Conservation (phyloP, 306 rosid species). For the Lotus japonicus region DNA sequence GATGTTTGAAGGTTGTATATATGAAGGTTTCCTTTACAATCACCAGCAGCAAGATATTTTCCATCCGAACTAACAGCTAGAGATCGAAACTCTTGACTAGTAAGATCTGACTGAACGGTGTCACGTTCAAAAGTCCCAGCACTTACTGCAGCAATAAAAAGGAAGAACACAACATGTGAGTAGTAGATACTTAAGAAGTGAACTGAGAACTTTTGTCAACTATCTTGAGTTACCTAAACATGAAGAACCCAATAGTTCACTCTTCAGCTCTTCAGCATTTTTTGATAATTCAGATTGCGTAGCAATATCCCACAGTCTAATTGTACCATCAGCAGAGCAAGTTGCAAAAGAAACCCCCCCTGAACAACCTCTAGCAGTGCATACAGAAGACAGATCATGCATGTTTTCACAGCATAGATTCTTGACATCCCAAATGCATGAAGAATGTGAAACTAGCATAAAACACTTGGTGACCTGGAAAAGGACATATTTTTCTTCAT, state of each 20-base stretch:
- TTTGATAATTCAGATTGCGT: constrained; percentile 41
- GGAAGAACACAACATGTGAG: background rate
- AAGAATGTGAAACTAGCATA: constrained; percentile 72
- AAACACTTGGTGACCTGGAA: constrained; percentile 58
- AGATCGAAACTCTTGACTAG: too few relatives aligned
- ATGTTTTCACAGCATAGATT: constrained; percentile 69
- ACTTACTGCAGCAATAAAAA: too few relatives aligned
- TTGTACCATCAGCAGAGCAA: constrained; percentile 71
- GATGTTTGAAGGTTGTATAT: too few relatives aligned
- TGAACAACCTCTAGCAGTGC: constrained; percentile 75
- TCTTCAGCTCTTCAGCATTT: constrained; percentile 26
- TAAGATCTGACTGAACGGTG: too few relatives aligned
- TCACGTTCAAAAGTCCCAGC: too few relatives aligned
- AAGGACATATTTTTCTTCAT: constrained; percentile 4
- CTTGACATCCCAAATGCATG: constrained; percentile 84
- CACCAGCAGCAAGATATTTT: too few relatives aligned
- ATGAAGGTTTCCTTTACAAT: too few relatives aligned
- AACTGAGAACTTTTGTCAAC: background rate
- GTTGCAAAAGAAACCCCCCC: constrained; percentile 83
- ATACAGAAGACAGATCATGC: constrained; percentile 69
- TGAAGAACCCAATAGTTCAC: constrained; percentile 34
- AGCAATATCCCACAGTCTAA: constrained; percentile 81
- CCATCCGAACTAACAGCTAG: too few relatives aligned
- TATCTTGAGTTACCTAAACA: constrained; percentile 42
- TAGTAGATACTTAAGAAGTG: background rate